Evolutionary conservation across 2,329 filamentous ascomycete species (phyloP), one percentile per base, ranked within the genome.

Genomic region (Fusarium heterosporum): DNA sequence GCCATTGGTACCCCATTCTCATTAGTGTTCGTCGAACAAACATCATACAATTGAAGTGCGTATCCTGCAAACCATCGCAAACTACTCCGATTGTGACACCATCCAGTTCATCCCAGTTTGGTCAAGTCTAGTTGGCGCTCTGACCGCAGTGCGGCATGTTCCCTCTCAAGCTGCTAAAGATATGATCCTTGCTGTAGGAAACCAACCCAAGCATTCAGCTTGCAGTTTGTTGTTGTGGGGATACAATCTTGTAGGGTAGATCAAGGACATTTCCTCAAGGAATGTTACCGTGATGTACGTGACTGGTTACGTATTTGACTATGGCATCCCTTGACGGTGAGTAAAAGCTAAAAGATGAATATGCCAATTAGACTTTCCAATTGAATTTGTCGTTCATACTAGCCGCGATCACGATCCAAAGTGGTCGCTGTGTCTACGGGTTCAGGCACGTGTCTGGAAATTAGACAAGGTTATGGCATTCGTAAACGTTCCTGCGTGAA

Each of bases 401-500:
- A 25, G 32, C 16, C 3, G 46, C 26, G 43, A 66, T 62, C 65
- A 39, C 48, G 65, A 68, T 69, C 60, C 13, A 43, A 47, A 50
- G 29, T 42, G 10, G 57, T 66, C 45, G 19, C 55, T 39, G 6
- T 49, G 56, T 69, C 55, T 68, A 68, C 64, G 32, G 36, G 42
- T 14, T 14, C 45, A 49, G 26, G 48, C 50, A 50, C 49, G 45
- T 57, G 51, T 25, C 32, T 56, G 48, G 40, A 55, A 61, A 67
- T 62, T 65, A 25, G 32, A 42, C 48, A 52, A 39, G 32, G 26
- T 40, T 29, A 16, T 73, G 66, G 70, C 36, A 72, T 72, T 71
- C 36, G 55, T 36, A 22, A 47, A 61, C 61, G 65, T 72, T 69
- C 65, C 56, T 55, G 9, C 22, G 28, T 16, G 17, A 12, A 16